Conservation (phyloP, 129 eudicot species). For the Apium graveolens region DNA sequence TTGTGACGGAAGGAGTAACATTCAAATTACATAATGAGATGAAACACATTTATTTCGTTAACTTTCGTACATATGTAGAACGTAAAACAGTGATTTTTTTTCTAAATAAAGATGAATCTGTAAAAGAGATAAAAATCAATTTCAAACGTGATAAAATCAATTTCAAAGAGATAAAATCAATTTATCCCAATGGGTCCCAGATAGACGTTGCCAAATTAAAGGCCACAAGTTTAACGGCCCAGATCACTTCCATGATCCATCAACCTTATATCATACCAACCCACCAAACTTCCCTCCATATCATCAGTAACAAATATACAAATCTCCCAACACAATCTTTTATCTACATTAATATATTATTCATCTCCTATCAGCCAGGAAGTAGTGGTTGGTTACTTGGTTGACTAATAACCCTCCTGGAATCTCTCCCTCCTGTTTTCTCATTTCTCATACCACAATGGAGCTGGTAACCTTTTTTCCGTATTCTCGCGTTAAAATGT, state of each 20-base stretch:
- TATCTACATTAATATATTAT: not conserved
- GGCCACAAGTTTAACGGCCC: not conserved
- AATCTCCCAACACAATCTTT: not conserved
- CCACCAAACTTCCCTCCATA: constrained; percentile 7
- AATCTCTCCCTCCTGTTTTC: not conserved
- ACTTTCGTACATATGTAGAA: too few relatives aligned
- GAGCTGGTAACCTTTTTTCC: not conserved
- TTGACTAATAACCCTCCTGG: not conserved
- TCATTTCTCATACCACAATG: not conserved
- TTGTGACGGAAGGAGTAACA: too few relatives aligned
- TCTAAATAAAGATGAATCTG: too few relatives aligned
- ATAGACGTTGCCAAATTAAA: not conserved
- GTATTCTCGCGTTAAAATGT: not conserved
- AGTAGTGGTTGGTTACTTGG: not conserved
- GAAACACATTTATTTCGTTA: too few relatives aligned
- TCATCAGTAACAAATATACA: not conserved
- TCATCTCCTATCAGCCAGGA: not conserved
- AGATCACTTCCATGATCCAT: not conserved
- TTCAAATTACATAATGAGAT: too few relatives aligned
- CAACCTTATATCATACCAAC: not conserved
- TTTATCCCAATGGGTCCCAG: not conserved
- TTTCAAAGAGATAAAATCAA: not conserved
- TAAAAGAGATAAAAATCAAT: not conserved
- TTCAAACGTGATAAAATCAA: not conserved
- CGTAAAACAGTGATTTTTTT: too few relatives aligned